Evolutionary conservation across 441 rosid genomes (phyloP).

Genomic region (Populus hybrid): DNA sequence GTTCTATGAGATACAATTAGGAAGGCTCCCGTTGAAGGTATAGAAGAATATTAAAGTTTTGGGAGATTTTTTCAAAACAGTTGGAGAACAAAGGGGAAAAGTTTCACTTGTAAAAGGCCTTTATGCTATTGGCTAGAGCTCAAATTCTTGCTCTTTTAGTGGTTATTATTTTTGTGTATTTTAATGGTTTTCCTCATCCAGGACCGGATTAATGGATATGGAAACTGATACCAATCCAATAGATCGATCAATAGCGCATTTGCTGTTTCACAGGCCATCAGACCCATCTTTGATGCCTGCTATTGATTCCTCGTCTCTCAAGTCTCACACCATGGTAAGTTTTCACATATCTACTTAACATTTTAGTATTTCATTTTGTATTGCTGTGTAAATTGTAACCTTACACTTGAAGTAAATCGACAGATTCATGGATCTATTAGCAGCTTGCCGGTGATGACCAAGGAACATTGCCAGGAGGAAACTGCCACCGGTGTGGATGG

Average conservation of each 20-base stretch:
- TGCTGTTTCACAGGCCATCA: slow-evolving; percentile 80
- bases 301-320: slow-evolving; percentile 33
- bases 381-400: neutral
- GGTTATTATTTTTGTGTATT: too few relatives aligned
- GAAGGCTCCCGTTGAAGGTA: too few relatives aligned
- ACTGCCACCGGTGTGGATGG: slow-evolving; percentile 25
- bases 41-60: too few relatives aligned
- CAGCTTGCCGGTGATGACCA: slow-evolving; percentile 37
- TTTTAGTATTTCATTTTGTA: neutral
- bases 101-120: too few relatives aligned
- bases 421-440: slow-evolving; percentile 50
- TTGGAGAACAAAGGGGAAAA: too few relatives aligned
- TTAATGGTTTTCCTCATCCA: slow-evolving; percentile 24
- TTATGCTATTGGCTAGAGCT: too few relatives aligned
- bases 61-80: too few relatives aligned
- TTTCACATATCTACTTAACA: neutral
- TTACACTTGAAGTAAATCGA: slow-evolving; percentile 7
- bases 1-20: too few relatives aligned
- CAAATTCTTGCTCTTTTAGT: neutral
- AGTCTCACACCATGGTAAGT: slow-evolving; percentile 50
- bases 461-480: slow-evolving; percentile 38
- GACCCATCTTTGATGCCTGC: slow-evolving; percentile 45
- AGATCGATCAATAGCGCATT: slow-evolving; percentile 86
- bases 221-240: slow-evolving; percentile 92
- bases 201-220: slow-evolving; percentile 65